phyloP scores from a whole-genome alignment of 148 eudicot genomes.

The Heliosperma pusillum region DNA sequence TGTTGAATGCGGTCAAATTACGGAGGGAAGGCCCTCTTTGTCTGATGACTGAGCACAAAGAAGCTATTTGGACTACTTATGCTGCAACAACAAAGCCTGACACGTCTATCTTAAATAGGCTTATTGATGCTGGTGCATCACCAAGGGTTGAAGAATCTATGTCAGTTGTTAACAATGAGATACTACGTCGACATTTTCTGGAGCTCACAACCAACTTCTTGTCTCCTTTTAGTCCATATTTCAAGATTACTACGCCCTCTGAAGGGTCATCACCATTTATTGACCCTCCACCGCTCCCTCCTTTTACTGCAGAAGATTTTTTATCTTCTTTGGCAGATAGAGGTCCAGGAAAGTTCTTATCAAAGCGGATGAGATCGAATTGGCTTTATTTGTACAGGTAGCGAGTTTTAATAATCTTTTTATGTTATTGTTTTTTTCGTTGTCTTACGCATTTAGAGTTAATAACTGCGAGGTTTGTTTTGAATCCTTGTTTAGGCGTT shows the following conservation, averaged over 20 bases:
- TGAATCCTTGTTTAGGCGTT: slow-evolving; percentile 50
- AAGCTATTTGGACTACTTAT: slow-evolving; percentile 87
- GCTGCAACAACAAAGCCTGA: slow-evolving; percentile 81
- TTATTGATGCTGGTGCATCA: slow-evolving; percentile 88
- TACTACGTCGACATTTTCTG: slow-evolving; percentile 88
- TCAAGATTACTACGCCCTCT: slow-evolving; percentile 79
- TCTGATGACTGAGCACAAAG: slow-evolving; percentile 95
- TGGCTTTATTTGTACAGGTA: slow-evolving; percentile 97
- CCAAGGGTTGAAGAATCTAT: slow-evolving; percentile 93
- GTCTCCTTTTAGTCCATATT: slow-evolving; percentile 94
- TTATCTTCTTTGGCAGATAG: slow-evolving; percentile 68
- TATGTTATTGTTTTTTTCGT: neutral
- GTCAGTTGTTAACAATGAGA: slow-evolving; percentile 98
- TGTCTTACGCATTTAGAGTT: slow-evolving; percentile 3
- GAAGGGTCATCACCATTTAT: slow-evolving; percentile 85
- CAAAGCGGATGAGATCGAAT: slow-evolving; percentile 86
- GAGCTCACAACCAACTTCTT: slow-evolving; percentile 93
- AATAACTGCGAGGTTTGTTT: slow-evolving; percentile 7
- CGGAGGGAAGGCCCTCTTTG: slow-evolving; percentile 95
- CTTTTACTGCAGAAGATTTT: slow-evolving; percentile 70
- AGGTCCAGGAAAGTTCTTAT: slow-evolving; percentile 95
- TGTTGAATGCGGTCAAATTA: slow-evolving; percentile 81
- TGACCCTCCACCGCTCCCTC: slow-evolving; percentile 78
- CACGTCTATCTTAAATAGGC: slow-evolving; percentile 90
- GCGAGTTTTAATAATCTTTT: neutral